A percentile compares a stretch with the other conserved stretches of the same genome.
phyloP scores from a whole-genome alignment of 345 rosid genomes.

The Murraya koenigii region DNA sequence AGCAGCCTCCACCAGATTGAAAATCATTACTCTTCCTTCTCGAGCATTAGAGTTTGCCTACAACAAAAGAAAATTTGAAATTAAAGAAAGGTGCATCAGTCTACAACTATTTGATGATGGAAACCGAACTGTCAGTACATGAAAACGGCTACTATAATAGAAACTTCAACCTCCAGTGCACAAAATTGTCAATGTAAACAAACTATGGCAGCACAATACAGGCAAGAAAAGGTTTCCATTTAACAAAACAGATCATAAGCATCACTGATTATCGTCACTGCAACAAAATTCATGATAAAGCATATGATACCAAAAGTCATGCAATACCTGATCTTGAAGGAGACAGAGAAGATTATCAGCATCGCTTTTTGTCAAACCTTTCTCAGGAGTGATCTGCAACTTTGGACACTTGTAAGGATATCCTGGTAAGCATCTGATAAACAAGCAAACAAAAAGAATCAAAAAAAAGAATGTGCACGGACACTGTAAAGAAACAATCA shows the following conservation, averaged over 20 bases:
- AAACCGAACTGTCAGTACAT: not conserved
- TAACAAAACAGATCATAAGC: not conserved
- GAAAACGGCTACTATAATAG: not conserved
- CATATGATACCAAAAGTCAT: constrained; percentile 13
- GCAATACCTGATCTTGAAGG: constrained; percentile 76
- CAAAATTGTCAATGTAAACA: not conserved
- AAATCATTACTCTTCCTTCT: constrained; percentile 96
- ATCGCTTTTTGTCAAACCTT: constrained; percentile 67
- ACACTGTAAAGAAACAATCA: constrained; percentile 1
- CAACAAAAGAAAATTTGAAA: constrained; percentile 3
- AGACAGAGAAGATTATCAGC: constrained; percentile 76
- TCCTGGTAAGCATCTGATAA: constrained; percentile 82
- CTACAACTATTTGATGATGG: constrained; percentile 1
- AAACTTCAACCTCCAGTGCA: constrained; percentile 7
- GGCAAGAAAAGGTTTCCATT: constrained; percentile 11
- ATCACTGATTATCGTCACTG: not conserved
- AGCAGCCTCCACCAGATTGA: constrained; percentile 94
- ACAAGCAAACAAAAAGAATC: constrained; percentile 1
- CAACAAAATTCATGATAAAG: not conserved
- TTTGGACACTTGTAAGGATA: constrained; percentile 93
- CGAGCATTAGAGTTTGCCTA: constrained; percentile 87
- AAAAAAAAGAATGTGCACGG: not conserved
- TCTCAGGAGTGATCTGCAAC: constrained; percentile 76
- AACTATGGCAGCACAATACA: not conserved
- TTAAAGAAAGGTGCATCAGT: not conserved